Evolutionary conservation across 2,329 filamentous ascomycete species (phyloP), one percentile per base, ranked within the genome.

Genomic region (Phialemoniopsis sp.): DNA sequence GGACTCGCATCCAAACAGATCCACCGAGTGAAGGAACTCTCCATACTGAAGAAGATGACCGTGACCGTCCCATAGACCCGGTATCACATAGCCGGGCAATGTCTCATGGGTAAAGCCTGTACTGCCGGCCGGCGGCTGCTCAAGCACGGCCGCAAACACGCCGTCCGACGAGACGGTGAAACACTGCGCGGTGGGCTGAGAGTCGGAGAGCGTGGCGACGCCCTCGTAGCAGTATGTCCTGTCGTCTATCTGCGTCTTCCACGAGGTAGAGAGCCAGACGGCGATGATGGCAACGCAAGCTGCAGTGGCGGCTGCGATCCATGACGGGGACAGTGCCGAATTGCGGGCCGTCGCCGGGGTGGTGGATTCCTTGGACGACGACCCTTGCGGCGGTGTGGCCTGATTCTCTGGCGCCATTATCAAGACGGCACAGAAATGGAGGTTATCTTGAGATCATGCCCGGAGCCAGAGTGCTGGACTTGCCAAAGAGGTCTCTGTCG

Each of bases 61-160:
- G 54, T 87, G 83, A 0, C 80, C 82, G 47, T 87, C 83, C 76
- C 82, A 86, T 2, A 87, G 64, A 0, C 82, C 82, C 0, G 83
- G 83, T 18, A 85, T 73, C 2, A 75, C 80, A 47, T 77, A 70
- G 0, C 79, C 80, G 5, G 58, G 46, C 12, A 64, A 49, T 16
- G 58, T 60, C 13, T 55, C 54, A 14, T 55, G 51, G 13, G 29
- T 13, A 16, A 54, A 49, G 16, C 56, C 50, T 1, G 54, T 56
- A 8, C 52, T 53, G 13, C 53, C 49, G 4, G 46, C 48, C 4
- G 59, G 59, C n/a, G 58, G 28, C 29, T 39, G 32, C 15, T 39
- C 42, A 32, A 72, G 70, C 0, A 82, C 68, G 5, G 63, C 58
- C 0, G 60, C 60, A 47, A 83, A 80, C 12, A 62, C 57, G 0